phyloP scores from a whole-genome alignment of 2,329 filamentous ascomycete species.

The Hansfordia pulvinata region DNA sequence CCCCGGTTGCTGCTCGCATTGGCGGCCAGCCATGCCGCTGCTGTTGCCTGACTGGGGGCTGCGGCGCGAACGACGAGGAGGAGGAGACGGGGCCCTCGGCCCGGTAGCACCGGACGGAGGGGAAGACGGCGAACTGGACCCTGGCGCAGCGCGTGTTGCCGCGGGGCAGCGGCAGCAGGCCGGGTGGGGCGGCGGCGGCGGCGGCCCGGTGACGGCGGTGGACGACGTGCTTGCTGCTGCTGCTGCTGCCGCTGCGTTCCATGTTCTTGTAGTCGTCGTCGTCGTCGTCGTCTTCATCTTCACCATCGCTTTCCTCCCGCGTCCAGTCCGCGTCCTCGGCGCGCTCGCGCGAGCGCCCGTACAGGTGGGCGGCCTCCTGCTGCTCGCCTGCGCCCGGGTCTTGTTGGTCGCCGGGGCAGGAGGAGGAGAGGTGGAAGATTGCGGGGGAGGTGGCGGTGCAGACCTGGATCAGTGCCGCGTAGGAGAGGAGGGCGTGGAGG shows the following conservation, averaged over 20 bases:
- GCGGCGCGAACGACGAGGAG: no score
- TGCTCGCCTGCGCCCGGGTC: conserved; percentile 12
- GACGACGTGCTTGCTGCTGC: background rate
- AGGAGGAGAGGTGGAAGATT: conserved; percentile 15
- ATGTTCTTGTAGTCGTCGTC: background rate
- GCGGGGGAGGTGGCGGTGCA: conserved; percentile 14
- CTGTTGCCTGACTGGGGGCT: no score
- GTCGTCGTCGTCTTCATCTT: conserved; percentile 1
- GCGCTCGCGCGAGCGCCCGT: no score
- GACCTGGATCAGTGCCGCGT: conserved; percentile 15
- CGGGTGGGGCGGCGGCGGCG: conserved; percentile 1
- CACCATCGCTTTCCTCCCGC: conserved; percentile 8
- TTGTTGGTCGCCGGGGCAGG: conserved; percentile 15
- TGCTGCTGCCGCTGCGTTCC: background rate
- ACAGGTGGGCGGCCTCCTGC: conserved; percentile 10
- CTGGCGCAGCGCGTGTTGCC: conserved; percentile 15
- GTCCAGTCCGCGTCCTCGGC: conserved; percentile 7
- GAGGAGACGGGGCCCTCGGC: conserved; percentile 11
- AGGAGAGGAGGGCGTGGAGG: conserved; percentile 12
- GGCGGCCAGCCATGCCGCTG: no score
- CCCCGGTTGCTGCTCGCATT: conserved; percentile 3
- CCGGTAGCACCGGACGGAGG: conserved; percentile 14
- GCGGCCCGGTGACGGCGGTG: conserved; percentile 1
- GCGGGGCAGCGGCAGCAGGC: conserved; percentile 6
- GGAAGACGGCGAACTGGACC: conserved; percentile 18